Base-by-base conservation (phyloP, 2,329 filamentous ascomycete genomes). In the Alternaria gaisen region DNA sequence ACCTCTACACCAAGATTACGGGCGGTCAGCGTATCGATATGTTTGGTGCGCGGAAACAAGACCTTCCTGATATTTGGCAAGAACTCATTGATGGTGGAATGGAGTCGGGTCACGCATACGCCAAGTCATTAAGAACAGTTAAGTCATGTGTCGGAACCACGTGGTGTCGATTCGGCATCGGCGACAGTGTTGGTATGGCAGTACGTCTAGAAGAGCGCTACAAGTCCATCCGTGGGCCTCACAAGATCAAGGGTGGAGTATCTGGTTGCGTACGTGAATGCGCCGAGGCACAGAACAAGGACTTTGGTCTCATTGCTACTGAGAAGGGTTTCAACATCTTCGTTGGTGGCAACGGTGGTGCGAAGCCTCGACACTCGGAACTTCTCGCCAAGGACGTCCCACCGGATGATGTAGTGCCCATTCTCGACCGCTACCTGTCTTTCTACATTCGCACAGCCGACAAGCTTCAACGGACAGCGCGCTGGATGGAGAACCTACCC, bases 291-390 rank as follows among this genome's bases (percentile, higher is more conserved):
- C 93, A 96, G 74, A 94, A 90, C 79, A 97, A 97, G 80, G 93
- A 97, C 73, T 97, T 97, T 69, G 93, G 93, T 22, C 87, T 97
- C 50, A 97, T 97, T 59, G 93, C 93, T 14, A 96, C 92, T 0
- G 93, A 97, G 63, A 97, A 95, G 72, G 93, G 93, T 30, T 97
- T 92, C 86, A 97, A 97, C 79, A 89, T 97, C 77, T 97, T 93
- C 70, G 92, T 97, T 1, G 93, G 86, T 34, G 93, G 93, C 48
- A 97, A 97, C 74, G 93, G 93, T 53, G 93, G 94, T 60, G 92
- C 92, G 16, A 94, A 92, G 68, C 93, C 93, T 5, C 84, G 87
- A 38, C 93, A 97, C 75, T 88, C 90, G 1, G 92, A 96, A 70
- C 84, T 97, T 2, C 85, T 97, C 1, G 92, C 92, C 61, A 94